Evolutionary conservation across 306 rosid species (phyloP), one percentile per base, ranked within the genome.

Genomic region (Gynostemma pentaphyllum): DNA sequence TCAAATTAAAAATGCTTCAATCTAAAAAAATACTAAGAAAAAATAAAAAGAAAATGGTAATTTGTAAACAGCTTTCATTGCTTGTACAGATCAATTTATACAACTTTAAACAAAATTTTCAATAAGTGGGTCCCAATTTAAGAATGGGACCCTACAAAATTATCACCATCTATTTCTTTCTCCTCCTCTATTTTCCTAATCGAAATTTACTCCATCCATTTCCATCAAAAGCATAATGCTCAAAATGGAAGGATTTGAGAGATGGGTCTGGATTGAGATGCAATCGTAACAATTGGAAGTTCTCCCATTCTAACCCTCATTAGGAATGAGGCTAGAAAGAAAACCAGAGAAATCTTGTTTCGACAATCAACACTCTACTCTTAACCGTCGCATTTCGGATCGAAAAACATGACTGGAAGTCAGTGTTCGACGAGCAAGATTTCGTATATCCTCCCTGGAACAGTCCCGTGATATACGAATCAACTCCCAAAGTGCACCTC

Each of bases 401-500:
- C 83, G 83, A 72, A 94, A 94, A 23, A 87, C 67, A 3, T 85
- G 74, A 81, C 86, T 87, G 39, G 88, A 79, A 64, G 71, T 74
- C 56, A 88, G 78, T 51, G 95, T 88, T 34, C 79, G 81, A 67
- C 75, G 90, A 63, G 99, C 99, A 68, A 94, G 99, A 68, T 67
- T 88, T 63, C 90, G 63, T 57, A 94, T 94, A 79, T 94, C 97
- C 75, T 94, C 97, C 42, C 99, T 80, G 7, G 97, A 82, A 75
- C 99, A 94, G 66, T 88, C 99, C n/a, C 87, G 75, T 4, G 99
- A 94, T 66, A 94, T 94, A 22, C 95, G 92, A 62, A 94, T 95
- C 13, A 94, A 82, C 79, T 94, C 99, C 99, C 97, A 88, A 19
- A 94, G 95, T 60, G 97, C 99, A 66, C 99, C 99, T 21, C 99